Percentiles rank a stretch among this genome's conserved stretches.
phyloP scores from a whole-genome alignment of 2,329 filamentous ascomycete species.

The Pestalotiopsis fici region DNA sequence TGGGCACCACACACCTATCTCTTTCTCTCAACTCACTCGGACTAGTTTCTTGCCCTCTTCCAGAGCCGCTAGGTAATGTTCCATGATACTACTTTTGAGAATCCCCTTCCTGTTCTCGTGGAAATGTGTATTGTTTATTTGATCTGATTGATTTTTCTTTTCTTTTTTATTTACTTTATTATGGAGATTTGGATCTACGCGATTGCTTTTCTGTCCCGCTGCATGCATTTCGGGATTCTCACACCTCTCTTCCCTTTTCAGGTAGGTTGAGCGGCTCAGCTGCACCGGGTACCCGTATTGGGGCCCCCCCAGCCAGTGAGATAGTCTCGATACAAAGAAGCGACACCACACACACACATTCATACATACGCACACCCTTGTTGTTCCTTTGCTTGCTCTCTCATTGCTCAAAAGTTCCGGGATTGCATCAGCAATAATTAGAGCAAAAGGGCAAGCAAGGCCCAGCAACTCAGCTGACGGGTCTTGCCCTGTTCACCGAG shows the following conservation, averaged over 20 bases:
- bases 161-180: neutral
- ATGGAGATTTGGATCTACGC: neutral
- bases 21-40: too few species aligned
- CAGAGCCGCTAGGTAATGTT: too few species aligned
- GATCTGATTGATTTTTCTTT: neutral
- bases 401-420: neutral
- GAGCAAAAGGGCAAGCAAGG: neutral
- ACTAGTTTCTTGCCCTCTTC: too few species aligned
- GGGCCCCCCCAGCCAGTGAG: neutral
- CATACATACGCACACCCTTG: neutral
- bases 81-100: too few species aligned
- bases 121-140: neutral
- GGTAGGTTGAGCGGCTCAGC: slow-evolving; percentile 2
- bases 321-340: too few species aligned
- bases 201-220: neutral
- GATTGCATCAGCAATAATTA: neutral
- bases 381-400: neutral
- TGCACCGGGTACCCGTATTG: neutral
- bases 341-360: neutral
- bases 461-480: neutral
- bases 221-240: slow-evolving; percentile 1
- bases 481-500: neutral
- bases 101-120: too few species aligned
- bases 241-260: neutral
- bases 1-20: too few species aligned